These are phyloP conservation scores for Strigomonas galati DNA, from an alignment of 208 protist species.

Conservation along the genomic window DNA sequence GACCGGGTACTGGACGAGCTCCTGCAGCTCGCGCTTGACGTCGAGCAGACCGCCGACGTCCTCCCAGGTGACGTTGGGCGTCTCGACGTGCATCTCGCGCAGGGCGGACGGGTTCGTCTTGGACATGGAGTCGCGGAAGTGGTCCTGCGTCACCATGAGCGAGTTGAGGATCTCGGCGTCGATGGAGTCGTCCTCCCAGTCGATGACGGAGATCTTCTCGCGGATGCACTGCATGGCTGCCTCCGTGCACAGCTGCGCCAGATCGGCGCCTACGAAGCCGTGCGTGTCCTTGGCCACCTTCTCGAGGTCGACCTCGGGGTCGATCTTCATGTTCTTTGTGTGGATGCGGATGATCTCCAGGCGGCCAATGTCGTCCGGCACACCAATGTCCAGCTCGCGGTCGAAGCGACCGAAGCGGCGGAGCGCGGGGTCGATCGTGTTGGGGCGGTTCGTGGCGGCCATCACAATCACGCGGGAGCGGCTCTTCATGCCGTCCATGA, in stretches of 20 bases:
- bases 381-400: constrained; percentile 99
- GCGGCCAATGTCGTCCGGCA: constrained; percentile 99
- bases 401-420: constrained; percentile 99
- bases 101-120: constrained; percentile 99
- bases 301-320: constrained; percentile 98
- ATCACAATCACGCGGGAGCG: constrained; percentile 99
- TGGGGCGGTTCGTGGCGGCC: constrained; percentile 99
- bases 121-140: constrained; percentile 98
- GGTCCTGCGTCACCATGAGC: constrained; percentile 98
- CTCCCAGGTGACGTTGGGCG: constrained; percentile 99
- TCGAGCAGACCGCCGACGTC: constrained; percentile 99
- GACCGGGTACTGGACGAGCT: constrained; percentile 99
- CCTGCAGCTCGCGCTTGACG: constrained; percentile 98
- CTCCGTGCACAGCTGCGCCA: constrained; percentile 99
- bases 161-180: constrained; percentile 98
- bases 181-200: constrained; percentile 99
- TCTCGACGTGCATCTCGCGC: constrained; percentile 99
- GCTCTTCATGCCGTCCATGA: constrained; percentile 99
- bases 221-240: constrained; percentile 99
- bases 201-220: constrained; percentile 99
- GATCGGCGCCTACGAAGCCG: constrained; percentile 99
- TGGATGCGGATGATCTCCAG: constrained; percentile 99
- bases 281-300: constrained; percentile 96
- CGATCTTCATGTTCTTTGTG: constrained; percentile 99
- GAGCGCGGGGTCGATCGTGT: constrained; percentile 99